phyloP scores from a whole-genome alignment of 495 filamentous ascomycete species.

The Podospora comata region DNA sequence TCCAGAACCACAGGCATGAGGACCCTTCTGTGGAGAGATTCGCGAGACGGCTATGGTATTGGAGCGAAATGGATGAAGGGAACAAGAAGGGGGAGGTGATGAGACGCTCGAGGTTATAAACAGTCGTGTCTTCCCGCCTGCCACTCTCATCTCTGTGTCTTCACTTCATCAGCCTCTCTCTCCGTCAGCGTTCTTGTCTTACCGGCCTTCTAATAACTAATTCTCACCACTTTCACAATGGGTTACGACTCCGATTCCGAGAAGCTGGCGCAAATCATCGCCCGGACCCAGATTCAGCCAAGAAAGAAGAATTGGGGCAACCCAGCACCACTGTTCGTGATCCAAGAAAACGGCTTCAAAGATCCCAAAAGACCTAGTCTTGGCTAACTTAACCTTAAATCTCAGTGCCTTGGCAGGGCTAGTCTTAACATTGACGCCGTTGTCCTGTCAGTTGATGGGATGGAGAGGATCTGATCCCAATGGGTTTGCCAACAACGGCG shows the following conservation, averaged over 20 bases:
- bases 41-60: neutral
- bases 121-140: neutral
- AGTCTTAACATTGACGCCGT: slow-evolving; percentile 19
- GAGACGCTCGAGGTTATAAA: neutral
- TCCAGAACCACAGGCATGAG: neutral
- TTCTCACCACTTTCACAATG: neutral
- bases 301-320: neutral
- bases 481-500: slow-evolving; percentile 19
- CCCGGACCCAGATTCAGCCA: neutral
- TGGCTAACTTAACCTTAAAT: slow-evolving; percentile 3
- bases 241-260: neutral
- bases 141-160: neutral
- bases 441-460: slow-evolving; percentile 21
- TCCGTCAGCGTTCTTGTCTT: neutral
- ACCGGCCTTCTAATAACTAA: neutral
- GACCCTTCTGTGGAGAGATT: neutral
- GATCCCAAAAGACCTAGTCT: neutral
- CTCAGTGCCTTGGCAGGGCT: slow-evolving; percentile 18
- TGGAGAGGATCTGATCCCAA: slow-evolving; percentile 17
- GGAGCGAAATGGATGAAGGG: neutral
- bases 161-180: neutral
- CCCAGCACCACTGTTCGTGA: neutral
- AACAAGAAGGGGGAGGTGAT: neutral
- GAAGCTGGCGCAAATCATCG: neutral
- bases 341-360: neutral